A percentile compares a stretch with the other conserved stretches of the same genome.
Conservation (phyloP, 176 grass and related monocot genomes). For the Avena atlantica region DNA sequence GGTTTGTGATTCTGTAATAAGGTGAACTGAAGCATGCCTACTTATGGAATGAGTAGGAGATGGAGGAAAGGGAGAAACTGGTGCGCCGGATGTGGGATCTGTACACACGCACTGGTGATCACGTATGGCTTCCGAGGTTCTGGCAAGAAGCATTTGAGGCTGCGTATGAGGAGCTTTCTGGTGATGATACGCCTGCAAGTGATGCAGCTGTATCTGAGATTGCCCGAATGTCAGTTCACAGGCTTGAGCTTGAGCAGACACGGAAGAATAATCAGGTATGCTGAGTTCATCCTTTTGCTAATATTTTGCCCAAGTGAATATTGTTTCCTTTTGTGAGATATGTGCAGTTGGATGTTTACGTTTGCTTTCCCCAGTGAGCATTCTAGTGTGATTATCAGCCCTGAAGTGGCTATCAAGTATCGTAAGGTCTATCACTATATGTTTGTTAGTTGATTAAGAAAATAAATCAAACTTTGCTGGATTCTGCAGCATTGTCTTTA, state of each 20-base stretch:
- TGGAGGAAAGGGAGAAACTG: conserved; percentile 92
- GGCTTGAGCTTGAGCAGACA: conserved; percentile 64
- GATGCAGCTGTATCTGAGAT: conserved; percentile 77
- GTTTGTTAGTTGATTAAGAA: conserved; percentile 8
- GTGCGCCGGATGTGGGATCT: conserved; percentile 84
- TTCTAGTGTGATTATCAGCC: not conserved
- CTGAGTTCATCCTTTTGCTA: not conserved
- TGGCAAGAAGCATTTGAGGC: conserved; percentile 94
- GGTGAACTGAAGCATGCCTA: conserved; percentile 24
- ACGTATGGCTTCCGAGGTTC: conserved; percentile 64
- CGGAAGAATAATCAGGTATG: conserved; percentile 47
- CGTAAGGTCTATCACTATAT: not conserved
- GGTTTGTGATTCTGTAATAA: not conserved
- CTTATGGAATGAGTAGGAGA: conserved; percentile 56
- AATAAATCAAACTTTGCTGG: not conserved
- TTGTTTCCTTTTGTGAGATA: not conserved
- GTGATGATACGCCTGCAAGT: conserved; percentile 58
- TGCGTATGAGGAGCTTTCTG: conserved; percentile 81
- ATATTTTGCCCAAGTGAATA: not conserved
- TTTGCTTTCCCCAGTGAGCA: conserved; percentile 1
- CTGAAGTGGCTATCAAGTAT: not conserved
- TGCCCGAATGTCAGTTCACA: conserved; percentile 66
- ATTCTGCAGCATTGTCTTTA: conserved; percentile 4
- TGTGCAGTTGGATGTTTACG: not conserved
- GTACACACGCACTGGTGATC: conserved; percentile 64